phyloP scores from a whole-genome alignment of 306 rosid genomes.

The Quercus aquifolioides region DNA sequence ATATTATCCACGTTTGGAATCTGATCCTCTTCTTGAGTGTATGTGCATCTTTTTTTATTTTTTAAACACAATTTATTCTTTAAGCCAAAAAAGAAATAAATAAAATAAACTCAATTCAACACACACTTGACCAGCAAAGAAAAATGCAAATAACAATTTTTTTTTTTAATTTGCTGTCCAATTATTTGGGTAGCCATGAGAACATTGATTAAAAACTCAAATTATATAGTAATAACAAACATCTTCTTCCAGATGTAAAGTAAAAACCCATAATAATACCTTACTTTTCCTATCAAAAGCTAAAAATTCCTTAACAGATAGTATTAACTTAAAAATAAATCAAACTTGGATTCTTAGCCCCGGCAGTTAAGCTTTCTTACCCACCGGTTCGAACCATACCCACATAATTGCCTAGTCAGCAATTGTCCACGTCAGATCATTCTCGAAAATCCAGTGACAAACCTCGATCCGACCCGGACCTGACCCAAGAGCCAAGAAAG shows the following conservation, averaged over 20 bases:
- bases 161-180: conserved; percentile 19
- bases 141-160: not conserved
- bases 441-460: conserved; percentile 95
- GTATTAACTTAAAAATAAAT: conserved; percentile 22
- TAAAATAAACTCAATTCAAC: not conserved
- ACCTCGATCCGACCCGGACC: conserved; percentile 90
- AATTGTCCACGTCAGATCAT: conserved; percentile 83
- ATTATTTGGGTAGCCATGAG: conserved; percentile 24
- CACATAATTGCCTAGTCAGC: conserved; percentile 43
- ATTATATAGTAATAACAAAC: not conserved
- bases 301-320: not conserved
- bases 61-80: too few species aligned
- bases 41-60: conserved; percentile 15
- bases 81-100: not conserved
- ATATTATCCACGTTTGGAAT: conserved; percentile 30
- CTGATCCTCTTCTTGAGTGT: conserved; percentile 16
- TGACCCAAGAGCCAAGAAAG: conserved; percentile 74
- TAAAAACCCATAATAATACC: conserved; percentile 18
- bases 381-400: conserved; percentile 23
- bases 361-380: conserved; percentile 51
- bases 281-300: conserved; percentile 4
- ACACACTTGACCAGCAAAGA: too few species aligned
- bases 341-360: conserved; percentile 16
- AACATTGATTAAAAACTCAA: conserved; percentile 29
- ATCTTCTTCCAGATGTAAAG: conserved; percentile 7